Evolutionary conservation across 148 eudicot genomes (phyloP), one percentile per base, ranked within the genome.

Genomic region (Silene conica): DNA sequence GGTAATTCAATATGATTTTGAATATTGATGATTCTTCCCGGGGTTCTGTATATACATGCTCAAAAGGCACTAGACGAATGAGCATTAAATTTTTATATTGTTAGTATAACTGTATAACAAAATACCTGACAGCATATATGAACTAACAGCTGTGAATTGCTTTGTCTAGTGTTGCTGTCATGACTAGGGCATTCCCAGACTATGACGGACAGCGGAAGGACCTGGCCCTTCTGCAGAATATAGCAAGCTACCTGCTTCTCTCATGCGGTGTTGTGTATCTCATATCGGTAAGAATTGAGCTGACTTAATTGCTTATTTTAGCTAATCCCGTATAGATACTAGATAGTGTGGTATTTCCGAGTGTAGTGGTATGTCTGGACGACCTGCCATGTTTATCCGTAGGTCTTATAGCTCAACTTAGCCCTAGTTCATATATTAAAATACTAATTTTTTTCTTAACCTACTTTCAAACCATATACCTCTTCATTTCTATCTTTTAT

Each of bases 181-280:
- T 92, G 96, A 95, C 98, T 22, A 87, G 87, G 82, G 98, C 98
- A 71, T 95, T 83, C 67, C 92, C 90, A 26, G 96, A 87, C 73
- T 80, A 81, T 70, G 23, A 60, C 12, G 84, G 81, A 69, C 48
- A 85, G 31, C 81, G 73, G 65, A 63, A 77, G 69, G 86, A 77
- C 74, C 79, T 95, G 73, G 80, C 86, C 74, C 87, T 88, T 85
- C 85, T 92, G 43, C 97, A 88, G 73, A 86, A 87, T 82, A 77
- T 95, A 73, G 79, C 97, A 68, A 59, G 96, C 75, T 95, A 88
- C 83, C 58, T 90, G 76, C 89, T 95, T 63, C 88, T 95, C 79
- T 85, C 86, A 77, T 95, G 98, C 74, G 98, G 97, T 71, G 85
- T 78, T 58, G 84, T 95, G 69, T 95, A 92, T 74, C 38, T 92